These are phyloP conservation scores for Mrakiaceae sp. DNA, from an alignment of 1,284 basidiomycete genomes.

Conservation along the genomic window DNA sequence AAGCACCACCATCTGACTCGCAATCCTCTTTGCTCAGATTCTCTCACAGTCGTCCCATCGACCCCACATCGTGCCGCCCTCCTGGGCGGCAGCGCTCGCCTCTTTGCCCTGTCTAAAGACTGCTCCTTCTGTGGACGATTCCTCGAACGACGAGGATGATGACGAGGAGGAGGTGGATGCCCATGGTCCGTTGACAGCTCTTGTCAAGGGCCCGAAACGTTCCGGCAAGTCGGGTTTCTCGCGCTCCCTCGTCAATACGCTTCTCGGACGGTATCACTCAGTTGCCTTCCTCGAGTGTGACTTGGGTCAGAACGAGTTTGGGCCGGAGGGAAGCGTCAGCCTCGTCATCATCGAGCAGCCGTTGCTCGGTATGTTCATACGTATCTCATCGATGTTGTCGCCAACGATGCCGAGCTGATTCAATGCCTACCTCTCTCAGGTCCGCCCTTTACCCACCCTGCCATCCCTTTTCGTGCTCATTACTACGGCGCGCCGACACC, in stretches of 20 bases:
- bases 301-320: slow-evolving; percentile 88
- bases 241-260: slow-evolving; percentile 57
- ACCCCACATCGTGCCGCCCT: slow-evolving; percentile 41
- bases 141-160: background rate
- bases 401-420: background rate
- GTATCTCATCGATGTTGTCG: background rate
- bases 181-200: slow-evolving; percentile 29
- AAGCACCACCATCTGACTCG: background rate
- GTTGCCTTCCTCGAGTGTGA: slow-evolving; percentile 90
- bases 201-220: slow-evolving; percentile 76
- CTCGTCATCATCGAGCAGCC: slow-evolving; percentile 59
- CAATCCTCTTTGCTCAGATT: slow-evolving; percentile 20
- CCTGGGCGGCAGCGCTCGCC: slow-evolving; percentile 48
- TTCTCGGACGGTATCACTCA: slow-evolving; percentile 51
- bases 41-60: slow-evolving; percentile 23
- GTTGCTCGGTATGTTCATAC: slow-evolving; percentile 49
- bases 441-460: slow-evolving; percentile 72
- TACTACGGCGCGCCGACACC: slow-evolving; percentile 74
- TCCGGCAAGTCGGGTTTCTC: slow-evolving; percentile 84
- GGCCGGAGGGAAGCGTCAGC: slow-evolving; percentile 71
- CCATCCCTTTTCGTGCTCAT: slow-evolving; percentile 60
- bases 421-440: slow-evolving; percentile 39
- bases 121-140: background rate
- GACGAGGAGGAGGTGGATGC: slow-evolving; percentile 17
- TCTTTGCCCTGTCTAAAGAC: slow-evolving; percentile 10